Evolutionary conservation across 139 green algal species (phyloP).

Genomic region (Micractinium conductrix): DNA sequence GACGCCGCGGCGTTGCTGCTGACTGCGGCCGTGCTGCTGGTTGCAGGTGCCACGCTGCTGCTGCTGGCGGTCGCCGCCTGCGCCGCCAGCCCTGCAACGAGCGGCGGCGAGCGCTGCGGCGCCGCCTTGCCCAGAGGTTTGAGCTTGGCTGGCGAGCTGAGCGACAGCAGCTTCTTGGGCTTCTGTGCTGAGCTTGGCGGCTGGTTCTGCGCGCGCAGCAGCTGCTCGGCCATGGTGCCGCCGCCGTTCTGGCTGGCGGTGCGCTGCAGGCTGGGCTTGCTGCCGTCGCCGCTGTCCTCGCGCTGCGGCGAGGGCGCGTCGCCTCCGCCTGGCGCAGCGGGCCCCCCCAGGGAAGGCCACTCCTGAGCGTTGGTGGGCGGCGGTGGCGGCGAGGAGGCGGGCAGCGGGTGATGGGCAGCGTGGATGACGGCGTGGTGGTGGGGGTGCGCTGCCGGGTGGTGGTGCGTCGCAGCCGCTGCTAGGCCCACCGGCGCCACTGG

Average conservation of each 20-base stretch:
- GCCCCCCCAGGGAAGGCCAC: slow-evolving; percentile 39
- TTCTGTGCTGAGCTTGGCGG: not conserved
- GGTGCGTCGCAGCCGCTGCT: not conserved
- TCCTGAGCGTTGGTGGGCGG: slow-evolving; percentile 35
- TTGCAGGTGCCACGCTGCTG: not conserved
- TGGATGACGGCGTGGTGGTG: not conserved
- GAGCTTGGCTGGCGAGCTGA: slow-evolving; percentile 42
- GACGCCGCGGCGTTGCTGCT: not conserved
- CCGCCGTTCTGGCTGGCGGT: not conserved
- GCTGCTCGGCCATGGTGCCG: slow-evolving; percentile 54
- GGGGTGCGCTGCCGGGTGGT: not conserved
- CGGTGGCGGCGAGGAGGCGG: not conserved
- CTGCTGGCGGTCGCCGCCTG: not conserved
- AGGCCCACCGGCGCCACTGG: not conserved
- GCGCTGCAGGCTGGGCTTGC: not conserved
- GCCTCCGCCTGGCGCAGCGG: not conserved
- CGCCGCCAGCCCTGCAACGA: not conserved
- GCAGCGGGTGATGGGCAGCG: not conserved
- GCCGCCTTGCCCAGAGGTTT: slow-evolving; percentile 27
- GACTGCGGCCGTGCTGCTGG: not conserved
- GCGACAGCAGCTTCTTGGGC: slow-evolving; percentile 44
- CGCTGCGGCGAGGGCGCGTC: not conserved
- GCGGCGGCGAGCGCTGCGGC: slow-evolving; percentile 4
- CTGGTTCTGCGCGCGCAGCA: slow-evolving; percentile 32
- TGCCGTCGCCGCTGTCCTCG: not conserved